phyloP scores from a whole-genome alignment of 495 filamentous ascomycete species.

The Neurospora sp. region DNA sequence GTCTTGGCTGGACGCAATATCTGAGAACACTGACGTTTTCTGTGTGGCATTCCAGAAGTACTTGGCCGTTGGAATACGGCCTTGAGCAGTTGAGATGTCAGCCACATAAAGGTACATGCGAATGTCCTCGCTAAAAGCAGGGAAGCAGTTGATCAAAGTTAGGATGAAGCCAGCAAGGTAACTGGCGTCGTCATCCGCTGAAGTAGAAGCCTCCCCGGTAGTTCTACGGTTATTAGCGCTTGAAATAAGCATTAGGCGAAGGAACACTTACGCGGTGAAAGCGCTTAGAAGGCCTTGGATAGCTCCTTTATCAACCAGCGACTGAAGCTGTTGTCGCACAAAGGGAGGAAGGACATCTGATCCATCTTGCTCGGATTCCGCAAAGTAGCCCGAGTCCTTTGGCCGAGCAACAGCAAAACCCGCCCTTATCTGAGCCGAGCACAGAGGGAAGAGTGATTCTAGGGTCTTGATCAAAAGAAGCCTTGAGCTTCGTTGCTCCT shows the following conservation, averaged over 20 bases:
- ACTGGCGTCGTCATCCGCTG: slow-evolving; percentile 50
- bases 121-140: slow-evolving; percentile 73
- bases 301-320: slow-evolving; percentile 29
- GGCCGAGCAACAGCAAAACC: slow-evolving; percentile 5
- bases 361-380: slow-evolving; percentile 3
- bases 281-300: slow-evolving; percentile 29
- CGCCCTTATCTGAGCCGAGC: slow-evolving; percentile 16
- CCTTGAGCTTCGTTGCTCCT: slow-evolving; percentile 13
- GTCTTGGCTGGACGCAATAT: slow-evolving; percentile 38
- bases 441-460: slow-evolving; percentile 16
- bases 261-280: slow-evolving; percentile 27
- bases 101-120: slow-evolving; percentile 90
- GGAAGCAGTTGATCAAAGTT: slow-evolving; percentile 79
- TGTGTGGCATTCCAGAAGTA: slow-evolving; percentile 80
- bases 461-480: slow-evolving; percentile 13
- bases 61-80: slow-evolving; percentile 59
- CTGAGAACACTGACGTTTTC: slow-evolving; percentile 54
- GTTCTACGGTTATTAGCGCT: slow-evolving; percentile 18
- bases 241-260: slow-evolving; percentile 6
- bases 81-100: slow-evolving; percentile 46
- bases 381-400: slow-evolving; percentile 1
- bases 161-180: slow-evolving; percentile 79
- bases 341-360: slow-evolving; percentile 20
- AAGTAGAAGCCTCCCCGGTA: slow-evolving; percentile 12
- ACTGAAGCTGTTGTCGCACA: slow-evolving; percentile 21